Evolutionary conservation across 805 yeast genomes (phyloP).

Genomic region (Saturnispora diversa): DNA sequence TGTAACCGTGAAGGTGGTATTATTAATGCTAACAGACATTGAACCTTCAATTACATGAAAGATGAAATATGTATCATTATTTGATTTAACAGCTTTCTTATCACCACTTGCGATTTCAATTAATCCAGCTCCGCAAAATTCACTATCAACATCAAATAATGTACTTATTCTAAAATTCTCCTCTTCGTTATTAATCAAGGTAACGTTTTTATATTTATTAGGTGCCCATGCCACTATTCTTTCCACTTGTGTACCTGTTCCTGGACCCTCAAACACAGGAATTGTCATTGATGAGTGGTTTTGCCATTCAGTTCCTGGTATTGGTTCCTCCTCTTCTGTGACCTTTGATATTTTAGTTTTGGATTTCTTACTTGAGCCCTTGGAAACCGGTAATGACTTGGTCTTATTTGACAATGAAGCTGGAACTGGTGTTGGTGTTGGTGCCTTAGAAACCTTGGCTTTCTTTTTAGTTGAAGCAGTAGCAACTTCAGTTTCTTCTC

Average conservation of each 20-base stretch:
- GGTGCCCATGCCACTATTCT: slow-evolving; percentile 62
- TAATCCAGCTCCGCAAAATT: slow-evolving; percentile 66
- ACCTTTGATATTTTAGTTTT: not conserved
- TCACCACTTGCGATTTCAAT: slow-evolving; percentile 57
- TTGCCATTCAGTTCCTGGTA: slow-evolving; percentile 46
- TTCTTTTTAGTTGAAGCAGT: not conserved
- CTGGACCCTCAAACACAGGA: slow-evolving; percentile 46
- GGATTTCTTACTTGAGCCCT: not conserved
- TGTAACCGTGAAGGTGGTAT: slow-evolving; percentile 49
- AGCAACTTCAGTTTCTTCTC: not conserved
- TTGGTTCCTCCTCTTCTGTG: not conserved
- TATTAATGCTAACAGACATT: slow-evolving; percentile 57
- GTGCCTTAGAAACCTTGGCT: too few relatives aligned
- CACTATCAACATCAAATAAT: slow-evolving; percentile 54
- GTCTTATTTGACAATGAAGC: too few relatives aligned
- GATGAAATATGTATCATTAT: slow-evolving; percentile 61
- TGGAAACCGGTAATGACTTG: too few relatives aligned
- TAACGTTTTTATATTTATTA: slow-evolving; percentile 39
- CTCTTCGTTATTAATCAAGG: slow-evolving; percentile 32
- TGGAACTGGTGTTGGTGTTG: too few relatives aligned
- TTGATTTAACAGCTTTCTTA: slow-evolving; percentile 48
- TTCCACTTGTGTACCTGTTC: slow-evolving; percentile 35
- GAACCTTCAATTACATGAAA: slow-evolving; percentile 70
- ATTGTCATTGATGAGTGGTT: slow-evolving; percentile 32
- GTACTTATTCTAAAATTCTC: slow-evolving; percentile 57